Base-by-base conservation (phyloP, 441 rosid species). In the Raphanus hybrid region DNA sequence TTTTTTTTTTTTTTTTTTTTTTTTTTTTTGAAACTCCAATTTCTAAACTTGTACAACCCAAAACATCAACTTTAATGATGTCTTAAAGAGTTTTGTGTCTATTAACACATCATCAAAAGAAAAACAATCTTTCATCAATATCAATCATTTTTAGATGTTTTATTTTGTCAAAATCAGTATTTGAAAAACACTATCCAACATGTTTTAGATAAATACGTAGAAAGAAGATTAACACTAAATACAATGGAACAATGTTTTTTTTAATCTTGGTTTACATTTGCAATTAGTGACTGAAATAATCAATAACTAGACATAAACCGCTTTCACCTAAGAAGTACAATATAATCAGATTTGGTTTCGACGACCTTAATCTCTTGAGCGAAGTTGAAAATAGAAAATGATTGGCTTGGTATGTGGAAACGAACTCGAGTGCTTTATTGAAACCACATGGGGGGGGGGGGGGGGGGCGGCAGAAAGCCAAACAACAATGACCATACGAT, bases 391-490 rank as follows among this genome's bases (percentile, higher is more conserved):
- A 18, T 35, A 75, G 39, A 59, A 15, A 65, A 73, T 27, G 75
- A 3, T 64, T 54, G 63, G 71, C 59, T 54, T 2, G 52, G 29
- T 69, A 14, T 69, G 74, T 34, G 8, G 54, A 67, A 66, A 54
- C 34, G 73, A 71, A 71, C 55, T 43, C 2, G 14, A 77, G 72
- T 65, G 68, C 73, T 77, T 77, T 71, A 66, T 20, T 58, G 73
- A 77, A 71, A 16, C 55, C 72, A 77, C 80, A 77, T 77, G 80
- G 76, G 62, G 14, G 61, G n/a, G n/a, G n/a, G n/a, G n/a, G n/a
- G n/a, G n/a, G n/a, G n/a, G n/a, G n/a, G n/a, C n/a, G n/a, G 67
- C 66, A 77, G 66, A 76, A 76, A 70, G 70, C 75, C 57, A 69
- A 18, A 18, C 20, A 71, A 70, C 75, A 70, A 45, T 65, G 76